Evolutionary conservation across 768 basidiomycete genomes (phyloP).

Genomic region (Mycena belliarum): DNA sequence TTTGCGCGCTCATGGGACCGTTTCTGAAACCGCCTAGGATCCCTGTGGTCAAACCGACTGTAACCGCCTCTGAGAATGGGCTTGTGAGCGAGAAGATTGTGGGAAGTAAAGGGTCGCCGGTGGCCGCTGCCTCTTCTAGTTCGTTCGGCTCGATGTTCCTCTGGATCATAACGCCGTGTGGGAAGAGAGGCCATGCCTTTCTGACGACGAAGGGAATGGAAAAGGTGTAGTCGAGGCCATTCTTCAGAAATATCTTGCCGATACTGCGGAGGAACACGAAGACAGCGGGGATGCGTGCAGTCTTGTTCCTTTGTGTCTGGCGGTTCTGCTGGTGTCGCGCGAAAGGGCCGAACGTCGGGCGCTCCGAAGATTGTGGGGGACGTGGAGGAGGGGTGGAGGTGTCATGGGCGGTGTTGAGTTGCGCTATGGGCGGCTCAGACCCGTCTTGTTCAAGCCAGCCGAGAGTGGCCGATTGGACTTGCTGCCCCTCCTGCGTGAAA

Average conservation of each 20-base stretch:
- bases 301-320: constrained; percentile 36
- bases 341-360: constrained; percentile 60
- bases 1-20: constrained; percentile 33
- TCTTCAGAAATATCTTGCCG: constrained; percentile 68
- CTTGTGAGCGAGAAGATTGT: constrained; percentile 80
- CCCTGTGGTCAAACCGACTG: constrained; percentile 66
- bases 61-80: constrained; percentile 72
- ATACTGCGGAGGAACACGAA: constrained; percentile 80
- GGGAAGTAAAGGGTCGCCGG: constrained; percentile 70
- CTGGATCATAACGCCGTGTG: constrained; percentile 80
- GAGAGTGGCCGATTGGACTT: constrained; percentile 79
- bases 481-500: constrained; percentile 69
- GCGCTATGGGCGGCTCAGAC: constrained; percentile 26
- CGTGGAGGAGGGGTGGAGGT: constrained; percentile 33
- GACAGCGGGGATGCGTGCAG: constrained; percentile 53
- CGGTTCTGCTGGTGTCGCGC: constrained; percentile 42
- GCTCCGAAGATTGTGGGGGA: constrained; percentile 28
- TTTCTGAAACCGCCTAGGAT: constrained; percentile 50
- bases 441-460: constrained; percentile 63
- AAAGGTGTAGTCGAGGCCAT: constrained; percentile 76
- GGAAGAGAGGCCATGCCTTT: constrained; percentile 75
- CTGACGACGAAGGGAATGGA: constrained; percentile 80
- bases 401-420: constrained; percentile 31
- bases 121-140: constrained; percentile 61
- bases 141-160: constrained; percentile 69